Evolutionary conservation across 306 rosid genomes (phyloP), one percentile per base, ranked within the genome.

Genomic region (Trifolium fragiferum): DNA sequence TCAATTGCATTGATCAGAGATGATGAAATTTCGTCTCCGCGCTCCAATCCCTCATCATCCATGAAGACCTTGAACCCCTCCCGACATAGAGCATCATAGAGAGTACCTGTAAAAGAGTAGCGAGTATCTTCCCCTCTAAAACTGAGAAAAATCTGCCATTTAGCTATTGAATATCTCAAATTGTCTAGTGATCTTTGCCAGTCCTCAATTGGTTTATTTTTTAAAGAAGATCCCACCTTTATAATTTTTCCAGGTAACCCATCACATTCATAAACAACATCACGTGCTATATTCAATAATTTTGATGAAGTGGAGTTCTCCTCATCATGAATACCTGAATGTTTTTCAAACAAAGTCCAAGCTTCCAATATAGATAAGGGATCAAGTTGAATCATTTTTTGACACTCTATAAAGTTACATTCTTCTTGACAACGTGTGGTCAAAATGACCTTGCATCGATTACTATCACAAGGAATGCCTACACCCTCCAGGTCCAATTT

Each of bases 391-490:
- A 76, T 57, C 49, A 43, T 51, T n/a, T 7, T 68, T 57, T 76
- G 75, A 68, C 80, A 58, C 2, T 76, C 8, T 75, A 76, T 68
- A 5, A 14, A 57, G 33, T 27, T 25, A 32, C 69, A 76, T 12
- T 55, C 68, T 30, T 8, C 18, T 16, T 3, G 69, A 35, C 30
- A 14, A 14, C 80, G 75, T 1, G 75, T 9, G 14, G 61, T 76
- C 16, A 76, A 2, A 43, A 76, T 40, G 14, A 76, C 14, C 68
- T 68, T 76, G 60, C 80, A 66, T 19, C n/a, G 18, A 23, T 23
- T 25, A 38, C 73, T 35, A 6, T 38, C 53, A 27, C 32, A 54
- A 53, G 80, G 81, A 46, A 76, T 76, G 3, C 81, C 81, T 41
- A 76, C 15, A 32, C 46, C 53, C n/a, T 57, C 32, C 2, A 47